These are phyloP conservation scores for Hexamita inflata DNA, from an alignment of 208 protist genomes.

Conservation along the genomic window DNA sequence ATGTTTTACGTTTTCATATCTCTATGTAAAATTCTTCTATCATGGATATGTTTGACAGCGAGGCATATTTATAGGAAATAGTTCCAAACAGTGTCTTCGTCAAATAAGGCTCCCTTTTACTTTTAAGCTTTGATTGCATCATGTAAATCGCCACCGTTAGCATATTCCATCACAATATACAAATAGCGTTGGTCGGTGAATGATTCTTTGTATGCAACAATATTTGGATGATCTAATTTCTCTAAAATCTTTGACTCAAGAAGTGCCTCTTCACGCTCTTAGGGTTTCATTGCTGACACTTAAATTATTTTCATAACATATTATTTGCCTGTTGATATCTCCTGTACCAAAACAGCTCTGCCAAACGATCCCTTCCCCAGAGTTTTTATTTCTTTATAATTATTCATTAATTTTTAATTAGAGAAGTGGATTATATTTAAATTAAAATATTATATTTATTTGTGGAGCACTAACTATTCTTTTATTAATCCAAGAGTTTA, in stretches of 20 bases:
- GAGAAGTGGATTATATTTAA: no score
- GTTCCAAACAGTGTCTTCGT: constrained; percentile 42
- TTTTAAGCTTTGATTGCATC: constrained; percentile 6
- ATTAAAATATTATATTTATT: no score
- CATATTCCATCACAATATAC: constrained; percentile 43
- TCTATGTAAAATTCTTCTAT: constrained; percentile 52
- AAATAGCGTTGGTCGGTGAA: constrained; percentile 18
- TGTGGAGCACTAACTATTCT: no score
- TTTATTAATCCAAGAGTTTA: no score
- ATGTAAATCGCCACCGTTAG: constrained; percentile 30
- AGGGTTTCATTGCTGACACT: constrained; percentile 2
- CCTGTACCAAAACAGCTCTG: constrained; percentile 15
- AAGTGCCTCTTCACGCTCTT: constrained; percentile 24
- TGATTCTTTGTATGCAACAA: constrained; percentile 32
- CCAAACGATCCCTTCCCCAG: constrained; percentile 31
- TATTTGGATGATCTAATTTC: constrained; percentile 34
- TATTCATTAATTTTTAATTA: constrained; percentile 16
- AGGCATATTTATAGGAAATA: constrained; percentile 52
- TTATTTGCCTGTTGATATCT: neutral
- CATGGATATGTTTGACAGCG: constrained; percentile 52
- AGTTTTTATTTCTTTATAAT: constrained; percentile 3
- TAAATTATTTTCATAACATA: constrained; percentile 31
- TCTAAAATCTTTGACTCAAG: constrained; percentile 24
- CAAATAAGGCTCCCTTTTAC: constrained; percentile 30
- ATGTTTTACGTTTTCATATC: constrained; percentile 55